A percentile compares a stretch with the other conserved stretches of the same genome.
Conservation (phyloP, 352 stramenopile species). For the Elongisporangium senticosum region DNA sequence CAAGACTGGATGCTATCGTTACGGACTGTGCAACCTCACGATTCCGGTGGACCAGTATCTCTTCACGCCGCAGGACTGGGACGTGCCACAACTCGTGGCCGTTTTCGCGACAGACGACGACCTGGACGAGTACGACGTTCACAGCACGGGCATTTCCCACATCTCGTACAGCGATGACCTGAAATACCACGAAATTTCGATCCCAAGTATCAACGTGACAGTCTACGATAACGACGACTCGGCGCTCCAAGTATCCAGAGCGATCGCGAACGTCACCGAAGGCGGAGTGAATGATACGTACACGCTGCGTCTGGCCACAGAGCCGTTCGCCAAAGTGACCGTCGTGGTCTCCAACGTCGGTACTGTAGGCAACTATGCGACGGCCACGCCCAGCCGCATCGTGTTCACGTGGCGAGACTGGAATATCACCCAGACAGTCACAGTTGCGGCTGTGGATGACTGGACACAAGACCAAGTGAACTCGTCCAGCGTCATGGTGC, state of each 20-base stretch:
- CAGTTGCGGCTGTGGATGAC: slow-evolving; percentile 55
- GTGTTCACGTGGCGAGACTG: slow-evolving; percentile 68
- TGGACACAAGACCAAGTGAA: slow-evolving; percentile 36
- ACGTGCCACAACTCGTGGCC: slow-evolving; percentile 46
- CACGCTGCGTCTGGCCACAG: slow-evolving; percentile 40
- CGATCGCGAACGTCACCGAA: slow-evolving; percentile 35
- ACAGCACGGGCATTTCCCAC: slow-evolving; percentile 67
- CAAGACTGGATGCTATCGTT: slow-evolving; percentile 67
- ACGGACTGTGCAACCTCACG: slow-evolving; percentile 68
- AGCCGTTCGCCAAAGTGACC: slow-evolving; percentile 67
- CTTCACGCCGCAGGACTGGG: slow-evolving; percentile 63
- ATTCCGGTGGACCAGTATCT: slow-evolving; percentile 38
- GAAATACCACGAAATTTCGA: slow-evolving; percentile 59
- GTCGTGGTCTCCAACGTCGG: slow-evolving; percentile 44
- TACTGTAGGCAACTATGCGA: slow-evolving; percentile 36
- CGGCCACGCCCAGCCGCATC: slow-evolving; percentile 22
- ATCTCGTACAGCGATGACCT: slow-evolving; percentile 53
- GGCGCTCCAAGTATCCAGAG: slow-evolving; percentile 37
- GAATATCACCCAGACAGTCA: slow-evolving; percentile 51
- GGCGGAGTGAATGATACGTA: slow-evolving; percentile 40
- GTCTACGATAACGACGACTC: slow-evolving; percentile 65
- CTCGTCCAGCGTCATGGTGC: slow-evolving; percentile 45
- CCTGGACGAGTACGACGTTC: slow-evolving; percentile 58
- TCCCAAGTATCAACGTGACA: slow-evolving; percentile 56
- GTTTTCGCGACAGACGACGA: slow-evolving; percentile 58